A percentile compares a stretch with the other conserved stretches of the same genome.
Evolutionary conservation across 2,329 filamentous ascomycete genomes (phyloP).

Genomic region (Aspergillus caelatus): DNA sequence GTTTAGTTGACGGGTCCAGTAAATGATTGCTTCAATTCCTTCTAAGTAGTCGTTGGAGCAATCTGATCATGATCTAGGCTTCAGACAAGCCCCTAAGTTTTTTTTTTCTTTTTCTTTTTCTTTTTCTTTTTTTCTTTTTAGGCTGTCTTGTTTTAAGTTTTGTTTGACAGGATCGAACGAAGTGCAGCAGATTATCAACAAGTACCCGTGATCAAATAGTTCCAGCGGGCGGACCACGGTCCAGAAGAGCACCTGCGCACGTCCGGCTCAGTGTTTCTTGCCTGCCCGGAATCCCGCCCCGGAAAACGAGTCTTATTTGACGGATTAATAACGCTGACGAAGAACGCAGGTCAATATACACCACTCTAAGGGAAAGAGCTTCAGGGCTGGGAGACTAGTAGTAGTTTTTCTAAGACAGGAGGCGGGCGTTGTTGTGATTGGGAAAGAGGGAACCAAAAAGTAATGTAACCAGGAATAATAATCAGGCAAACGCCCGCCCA

Average conservation of each 20-base stretch:
- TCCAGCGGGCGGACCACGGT: constrained; percentile 11
- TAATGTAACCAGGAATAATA: constrained; percentile 2
- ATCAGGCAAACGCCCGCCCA: constrained; percentile 6
- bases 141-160: background rate
- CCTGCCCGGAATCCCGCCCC: background rate
- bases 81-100: constrained; percentile 5
- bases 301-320: background rate
- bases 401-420: background rate
- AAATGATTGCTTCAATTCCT: constrained; percentile 12
- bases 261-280: background rate
- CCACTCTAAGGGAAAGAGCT: background rate
- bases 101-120: background rate
- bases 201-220: constrained; percentile 4
- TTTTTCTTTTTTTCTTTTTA: background rate
- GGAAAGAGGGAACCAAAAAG: constrained; percentile 11
- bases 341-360: background rate
- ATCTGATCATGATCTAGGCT: constrained; percentile 18
- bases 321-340: background rate
- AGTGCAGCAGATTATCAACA: background rate
- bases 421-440: constrained; percentile 7
- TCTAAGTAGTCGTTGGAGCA: constrained; percentile 15
- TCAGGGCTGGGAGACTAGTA: background rate
- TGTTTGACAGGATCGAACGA: background rate
- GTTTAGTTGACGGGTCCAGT: background rate
- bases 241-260: constrained; percentile 9